phyloP scores from a whole-genome alignment of 257 asterid species.

The Jaltomata sinuosa region DNA sequence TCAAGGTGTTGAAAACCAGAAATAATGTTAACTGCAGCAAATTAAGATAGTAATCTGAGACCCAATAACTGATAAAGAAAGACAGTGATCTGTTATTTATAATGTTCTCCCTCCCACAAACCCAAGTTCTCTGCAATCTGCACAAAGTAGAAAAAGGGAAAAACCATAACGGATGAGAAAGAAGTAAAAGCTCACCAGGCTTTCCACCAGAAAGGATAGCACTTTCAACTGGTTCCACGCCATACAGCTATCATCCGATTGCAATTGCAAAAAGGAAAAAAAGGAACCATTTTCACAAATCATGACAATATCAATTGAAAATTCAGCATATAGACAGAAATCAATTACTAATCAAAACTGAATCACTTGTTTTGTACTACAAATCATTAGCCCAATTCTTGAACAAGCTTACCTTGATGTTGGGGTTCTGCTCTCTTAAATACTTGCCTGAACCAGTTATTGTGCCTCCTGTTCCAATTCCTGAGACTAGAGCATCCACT shows the following conservation, averaged over 20 bases:
- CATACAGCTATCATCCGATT: slow-evolving; percentile 40
- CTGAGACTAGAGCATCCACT: slow-evolving; percentile 56
- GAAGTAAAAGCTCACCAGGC: slow-evolving; percentile 53
- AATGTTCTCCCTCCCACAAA: neutral
- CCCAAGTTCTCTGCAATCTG: neutral
- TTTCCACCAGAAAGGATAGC: slow-evolving; percentile 79
- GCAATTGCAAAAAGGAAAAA: neutral
- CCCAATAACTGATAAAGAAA: neutral
- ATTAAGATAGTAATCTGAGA: neutral
- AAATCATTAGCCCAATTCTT: neutral
- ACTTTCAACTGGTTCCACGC: slow-evolving; percentile 80
- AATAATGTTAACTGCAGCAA: neutral
- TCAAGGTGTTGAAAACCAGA: neutral
- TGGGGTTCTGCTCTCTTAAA: slow-evolving; percentile 63
- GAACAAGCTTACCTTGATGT: slow-evolving; percentile 37
- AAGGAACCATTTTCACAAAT: neutral
- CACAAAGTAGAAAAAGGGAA: neutral
- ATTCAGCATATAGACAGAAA: neutral
- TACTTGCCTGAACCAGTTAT: slow-evolving; percentile 60
- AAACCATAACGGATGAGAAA: neutral
- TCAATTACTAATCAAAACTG: neutral
- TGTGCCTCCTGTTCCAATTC: slow-evolving; percentile 79
- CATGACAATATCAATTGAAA: neutral
- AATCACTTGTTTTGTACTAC: neutral
- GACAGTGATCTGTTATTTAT: neutral